Base-by-base conservation (phyloP, 192 early-diverging fungal genomes). In the Backusella macrospora region DNA sequence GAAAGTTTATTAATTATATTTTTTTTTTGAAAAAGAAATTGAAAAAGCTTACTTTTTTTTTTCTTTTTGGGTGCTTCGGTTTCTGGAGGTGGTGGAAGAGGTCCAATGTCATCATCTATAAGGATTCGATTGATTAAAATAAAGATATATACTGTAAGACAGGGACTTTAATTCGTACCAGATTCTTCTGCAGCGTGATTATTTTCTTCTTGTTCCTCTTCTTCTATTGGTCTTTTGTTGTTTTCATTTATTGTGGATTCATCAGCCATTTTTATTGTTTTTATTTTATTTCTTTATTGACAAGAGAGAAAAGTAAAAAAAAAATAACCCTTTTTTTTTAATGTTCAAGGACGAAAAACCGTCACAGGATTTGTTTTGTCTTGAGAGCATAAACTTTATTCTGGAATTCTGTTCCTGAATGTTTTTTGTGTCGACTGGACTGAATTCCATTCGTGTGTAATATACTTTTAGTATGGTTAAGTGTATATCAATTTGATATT, bases 71-170 rank as follows among this genome's bases (percentile, higher is more conserved):
- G 67, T 21, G 52, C 7, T 26, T 80, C 73, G 12, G 45, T 52
- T 13, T 63, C 62, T n/a, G 70, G 39, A 13, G 79, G 74, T 39
- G 70, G 68, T 52, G 73, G 73, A 47, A 73, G 69, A 62, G 82
- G 82, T 7, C 82, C 82, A 68, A 83, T 80, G 12, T 83, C 82
- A n/a, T 23, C 68, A 29, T 83, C 79, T 66, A 38, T 18, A 16
- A 10, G 13, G 8, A 14, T 38, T 38, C 5, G 37, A n/a, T 65
- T 29, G 63, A 4, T 34, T 62, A 14, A 26, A 26, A 12, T 0
- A 38, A 16, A 29, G n/a, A 13, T 39, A 7, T 64, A 10, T 38
- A 9, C 15, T 8, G 29, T 62, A 62, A 62, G 4, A 8, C 6
- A 62, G 18, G 21, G 18, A 14, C 9, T 38, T 39, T 7, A 21